phyloP scores from a whole-genome alignment of 345 rosid genomes.

The Eutrema yunnanense region DNA sequence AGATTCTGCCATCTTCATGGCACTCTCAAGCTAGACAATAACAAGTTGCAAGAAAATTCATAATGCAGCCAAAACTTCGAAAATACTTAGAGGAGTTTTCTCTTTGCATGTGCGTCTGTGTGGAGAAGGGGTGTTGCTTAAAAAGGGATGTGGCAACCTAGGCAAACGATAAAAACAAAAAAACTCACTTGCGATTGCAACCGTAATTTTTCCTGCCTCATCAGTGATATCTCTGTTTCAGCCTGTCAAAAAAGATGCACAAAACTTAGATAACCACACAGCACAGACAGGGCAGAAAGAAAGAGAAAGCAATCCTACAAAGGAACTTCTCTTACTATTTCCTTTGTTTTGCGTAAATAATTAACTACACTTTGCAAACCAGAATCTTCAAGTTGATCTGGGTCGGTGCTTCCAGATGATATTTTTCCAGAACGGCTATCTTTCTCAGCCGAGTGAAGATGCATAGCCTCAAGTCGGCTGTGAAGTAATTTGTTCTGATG shows the following conservation, averaged over 20 bases:
- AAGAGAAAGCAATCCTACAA: not conserved
- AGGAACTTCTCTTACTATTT: constrained; percentile 54
- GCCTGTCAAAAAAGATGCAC: constrained; percentile 45
- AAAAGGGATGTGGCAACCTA: not conserved
- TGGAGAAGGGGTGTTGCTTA: not conserved
- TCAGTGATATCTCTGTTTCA: constrained; percentile 84
- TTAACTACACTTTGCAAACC: constrained; percentile 79
- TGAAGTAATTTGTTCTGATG: constrained; percentile 72
- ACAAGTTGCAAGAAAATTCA: not conserved
- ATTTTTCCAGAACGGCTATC: constrained; percentile 48
- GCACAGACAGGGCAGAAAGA: not conserved
- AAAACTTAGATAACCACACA: constrained; percentile 3
- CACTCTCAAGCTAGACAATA: constrained; percentile 65
- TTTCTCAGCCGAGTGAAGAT: constrained; percentile 73
- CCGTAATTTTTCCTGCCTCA: constrained; percentile 86
- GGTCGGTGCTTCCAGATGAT: constrained; percentile 34
- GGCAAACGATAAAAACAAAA: not conserved
- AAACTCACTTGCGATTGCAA: constrained; percentile 77
- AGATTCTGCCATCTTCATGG: constrained; percentile 70
- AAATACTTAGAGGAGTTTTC: not conserved
- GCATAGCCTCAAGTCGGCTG: constrained; percentile 75
- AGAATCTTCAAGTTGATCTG: constrained; percentile 46
- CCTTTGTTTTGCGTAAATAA: constrained; percentile 80
- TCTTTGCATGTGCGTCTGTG: not conserved
- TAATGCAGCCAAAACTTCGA: not conserved